A percentile compares a stretch with the other conserved stretches of the same genome.
Evolutionary conservation across 345 rosid genomes (phyloP).

Genomic region (Theobroma cacao): DNA sequence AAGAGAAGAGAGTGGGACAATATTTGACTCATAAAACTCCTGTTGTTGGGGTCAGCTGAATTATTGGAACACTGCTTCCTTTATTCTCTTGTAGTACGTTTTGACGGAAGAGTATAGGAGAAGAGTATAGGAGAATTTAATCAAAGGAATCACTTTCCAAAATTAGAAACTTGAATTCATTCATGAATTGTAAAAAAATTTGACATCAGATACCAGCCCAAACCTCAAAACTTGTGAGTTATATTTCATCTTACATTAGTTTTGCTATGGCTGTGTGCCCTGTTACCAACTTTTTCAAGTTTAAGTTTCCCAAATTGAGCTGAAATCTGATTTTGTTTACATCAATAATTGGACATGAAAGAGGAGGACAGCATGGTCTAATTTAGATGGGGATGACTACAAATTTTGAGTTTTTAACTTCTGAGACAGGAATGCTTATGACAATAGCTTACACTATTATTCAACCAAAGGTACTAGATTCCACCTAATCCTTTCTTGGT

Average conservation of each 20-base stretch:
- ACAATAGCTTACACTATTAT: neutral
- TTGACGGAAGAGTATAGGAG: neutral
- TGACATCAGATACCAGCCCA: too few relatives aligned
- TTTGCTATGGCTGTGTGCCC: neutral
- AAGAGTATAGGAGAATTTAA: neutral
- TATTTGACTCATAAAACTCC: neutral
- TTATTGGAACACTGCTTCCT: neutral
- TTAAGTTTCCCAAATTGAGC: neutral
- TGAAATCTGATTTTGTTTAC: neutral
- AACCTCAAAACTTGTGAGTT: too few relatives aligned
- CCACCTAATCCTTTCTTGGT: neutral
- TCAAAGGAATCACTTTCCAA: neutral
- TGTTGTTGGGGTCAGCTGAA: neutral
- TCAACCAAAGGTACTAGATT: conserved; percentile 5
- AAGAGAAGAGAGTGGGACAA: neutral
- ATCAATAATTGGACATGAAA: neutral
- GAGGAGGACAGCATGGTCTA: neutral
- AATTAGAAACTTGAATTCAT: neutral
- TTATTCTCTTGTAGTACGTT: neutral
- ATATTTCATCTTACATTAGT: neutral
- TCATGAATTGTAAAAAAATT: too few relatives aligned
- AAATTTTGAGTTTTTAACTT: neutral
- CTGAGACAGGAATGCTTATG: neutral
- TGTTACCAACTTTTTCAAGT: neutral
- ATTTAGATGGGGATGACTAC: neutral